phyloP scores from a whole-genome alignment of 1,284 basidiomycete genomes.

The Apiotrichum sp. region DNA sequence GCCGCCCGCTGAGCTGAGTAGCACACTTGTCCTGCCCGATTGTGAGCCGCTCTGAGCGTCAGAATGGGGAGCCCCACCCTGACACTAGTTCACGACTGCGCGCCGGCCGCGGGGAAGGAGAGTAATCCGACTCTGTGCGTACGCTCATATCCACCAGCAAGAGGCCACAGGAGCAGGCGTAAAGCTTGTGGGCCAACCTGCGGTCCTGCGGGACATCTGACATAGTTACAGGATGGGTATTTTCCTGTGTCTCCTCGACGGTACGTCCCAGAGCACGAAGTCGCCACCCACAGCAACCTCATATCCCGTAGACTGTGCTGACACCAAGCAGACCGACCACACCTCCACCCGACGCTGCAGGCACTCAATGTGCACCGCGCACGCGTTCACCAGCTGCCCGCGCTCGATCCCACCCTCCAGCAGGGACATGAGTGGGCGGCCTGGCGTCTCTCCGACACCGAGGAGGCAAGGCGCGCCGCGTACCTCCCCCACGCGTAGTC shows the following conservation, averaged over 20 bases:
- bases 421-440: conserved; percentile 8
- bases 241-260: conserved; percentile 12
- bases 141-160: no score
- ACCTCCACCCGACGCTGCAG: conserved; percentile 9
- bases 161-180: background rate
- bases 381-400: conserved; percentile 1
- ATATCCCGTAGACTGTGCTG: background rate
- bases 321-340: conserved; percentile 7
- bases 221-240: conserved; percentile 8
- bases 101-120: no score
- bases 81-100: no score
- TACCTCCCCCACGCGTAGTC: background rate
- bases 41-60: background rate
- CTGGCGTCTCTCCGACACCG: conserved; percentile 4
- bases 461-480: conserved; percentile 1
- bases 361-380: conserved; percentile 8
- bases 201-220: conserved; percentile 13
- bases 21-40: background rate
- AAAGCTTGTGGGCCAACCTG: conserved; percentile 1
- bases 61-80: no score
- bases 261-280: background rate
- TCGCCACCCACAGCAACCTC: no score
- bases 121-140: no score
- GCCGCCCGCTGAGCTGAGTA: background rate
- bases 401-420: background rate